Percentiles rank a stretch among this genome's conserved stretches.
phyloP scores from a whole-genome alignment of 805 yeast genomes.

The Sugiyamaella marilandica region DNA sequence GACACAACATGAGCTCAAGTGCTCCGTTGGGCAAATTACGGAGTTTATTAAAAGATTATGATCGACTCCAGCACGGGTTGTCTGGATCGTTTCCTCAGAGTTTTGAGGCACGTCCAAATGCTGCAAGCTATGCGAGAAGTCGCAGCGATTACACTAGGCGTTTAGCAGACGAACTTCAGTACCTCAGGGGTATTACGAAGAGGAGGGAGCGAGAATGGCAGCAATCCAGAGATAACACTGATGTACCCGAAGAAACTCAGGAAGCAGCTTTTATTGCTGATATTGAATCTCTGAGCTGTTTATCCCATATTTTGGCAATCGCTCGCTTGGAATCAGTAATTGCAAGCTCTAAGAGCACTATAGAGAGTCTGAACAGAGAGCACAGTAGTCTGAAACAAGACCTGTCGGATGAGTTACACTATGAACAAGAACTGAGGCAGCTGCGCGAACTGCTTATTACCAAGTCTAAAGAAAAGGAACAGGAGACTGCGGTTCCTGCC shows the following conservation, averaged over 20 bases:
- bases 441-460: neutral
- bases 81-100: neutral
- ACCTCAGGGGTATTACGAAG: neutral
- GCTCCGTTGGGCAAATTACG: too few relatives aligned
- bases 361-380: conserved; percentile 3
- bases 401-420: neutral
- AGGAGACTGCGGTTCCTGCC: neutral
- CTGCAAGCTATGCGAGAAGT: neutral
- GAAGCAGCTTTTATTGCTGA: neutral
- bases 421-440: neutral
- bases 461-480: neutral
- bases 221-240: neutral
- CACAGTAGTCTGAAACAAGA: neutral
- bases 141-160: neutral
- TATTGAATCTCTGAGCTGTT: neutral
- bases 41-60: too few relatives aligned
- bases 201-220: neutral
- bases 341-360: neutral
- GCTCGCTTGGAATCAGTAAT: conserved; percentile 6
- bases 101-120: neutral
- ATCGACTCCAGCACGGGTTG: too few relatives aligned
- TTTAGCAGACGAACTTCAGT: neutral
- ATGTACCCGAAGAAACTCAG: neutral
- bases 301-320: conserved; percentile 8
- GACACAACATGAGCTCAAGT: too few relatives aligned